Evolutionary conservation across 2,329 filamentous ascomycete species (phyloP).

Genomic region (Penicillium sp.): DNA sequence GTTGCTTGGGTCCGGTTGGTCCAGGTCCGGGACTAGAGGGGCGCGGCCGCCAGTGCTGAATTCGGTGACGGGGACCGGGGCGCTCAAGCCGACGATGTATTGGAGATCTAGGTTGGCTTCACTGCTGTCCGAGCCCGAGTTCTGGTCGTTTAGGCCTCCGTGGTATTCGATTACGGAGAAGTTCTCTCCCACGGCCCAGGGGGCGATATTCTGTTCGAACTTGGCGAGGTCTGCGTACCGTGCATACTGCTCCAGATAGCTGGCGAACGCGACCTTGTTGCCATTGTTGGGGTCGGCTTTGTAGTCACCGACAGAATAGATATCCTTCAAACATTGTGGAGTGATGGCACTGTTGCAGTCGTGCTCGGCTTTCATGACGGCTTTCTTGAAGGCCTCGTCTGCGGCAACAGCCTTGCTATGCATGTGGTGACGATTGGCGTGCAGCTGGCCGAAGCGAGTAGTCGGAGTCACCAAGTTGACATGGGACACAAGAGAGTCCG

Average conservation of each 20-base stretch:
- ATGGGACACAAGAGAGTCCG: slow-evolving; percentile 32
- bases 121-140: slow-evolving; percentile 39
- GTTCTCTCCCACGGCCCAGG: slow-evolving; percentile 42
- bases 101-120: slow-evolving; percentile 54
- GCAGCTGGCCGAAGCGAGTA: slow-evolving; percentile 41
- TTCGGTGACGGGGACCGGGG: slow-evolving; percentile 46
- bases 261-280: slow-evolving; percentile 46
- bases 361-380: slow-evolving; percentile 17
- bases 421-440: slow-evolving; percentile 27
- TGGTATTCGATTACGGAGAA: slow-evolving; percentile 47
- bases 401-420: slow-evolving; percentile 20
- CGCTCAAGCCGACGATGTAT: slow-evolving; percentile 47
- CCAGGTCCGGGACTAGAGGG: slow-evolving; percentile 48
- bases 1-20: slow-evolving; percentile 41
- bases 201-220: slow-evolving; percentile 42
- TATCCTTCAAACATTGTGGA: slow-evolving; percentile 46
- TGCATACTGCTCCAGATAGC: slow-evolving; percentile 51
- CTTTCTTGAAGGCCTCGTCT: slow-evolving; percentile 20
- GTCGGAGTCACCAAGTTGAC: slow-evolving; percentile 45
- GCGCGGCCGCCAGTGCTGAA: slow-evolving; percentile 51
- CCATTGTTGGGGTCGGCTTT: slow-evolving; percentile 36
- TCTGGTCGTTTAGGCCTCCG: slow-evolving; percentile 40
- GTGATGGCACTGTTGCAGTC: slow-evolving; percentile 47
- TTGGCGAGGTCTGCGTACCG: slow-evolving; percentile 46
- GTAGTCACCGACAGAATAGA: slow-evolving; percentile 48